Conservation (phyloP, 2,329 filamentous ascomycete species). For the Lachnellula cervina region DNA sequence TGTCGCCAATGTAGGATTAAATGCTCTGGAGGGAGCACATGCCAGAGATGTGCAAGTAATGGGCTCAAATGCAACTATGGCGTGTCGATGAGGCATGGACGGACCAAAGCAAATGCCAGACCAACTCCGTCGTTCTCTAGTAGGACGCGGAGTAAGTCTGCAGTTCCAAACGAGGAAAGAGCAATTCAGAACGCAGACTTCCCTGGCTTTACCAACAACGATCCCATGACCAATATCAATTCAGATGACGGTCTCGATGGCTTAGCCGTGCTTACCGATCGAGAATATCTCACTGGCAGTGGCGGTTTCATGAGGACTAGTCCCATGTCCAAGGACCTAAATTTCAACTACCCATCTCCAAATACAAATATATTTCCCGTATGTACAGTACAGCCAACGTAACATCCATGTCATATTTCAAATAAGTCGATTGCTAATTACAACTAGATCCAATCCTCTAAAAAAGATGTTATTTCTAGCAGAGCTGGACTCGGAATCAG, state of each 20-base stretch:
- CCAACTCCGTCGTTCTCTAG: neutral
- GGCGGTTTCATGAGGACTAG: neutral
- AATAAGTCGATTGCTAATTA: no score
- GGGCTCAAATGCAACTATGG: neutral
- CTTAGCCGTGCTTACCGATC: neutral
- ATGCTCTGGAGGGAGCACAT: neutral
- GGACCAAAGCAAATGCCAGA: neutral
- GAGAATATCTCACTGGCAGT: neutral
- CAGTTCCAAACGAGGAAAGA: neutral
- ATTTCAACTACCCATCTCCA: neutral
- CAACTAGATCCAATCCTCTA: neutral
- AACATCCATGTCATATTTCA: no score
- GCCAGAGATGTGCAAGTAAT: neutral
- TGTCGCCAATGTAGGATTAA: conserved; percentile 1
- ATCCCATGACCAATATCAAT: neutral
- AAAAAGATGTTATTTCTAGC: neutral
- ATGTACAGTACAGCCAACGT: neutral
- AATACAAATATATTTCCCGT: neutral
- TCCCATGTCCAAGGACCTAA: neutral
- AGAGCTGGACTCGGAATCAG: neutral
- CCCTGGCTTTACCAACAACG: no score
- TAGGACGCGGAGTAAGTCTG: no score
- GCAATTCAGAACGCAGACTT: no score
- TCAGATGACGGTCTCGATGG: neutral
- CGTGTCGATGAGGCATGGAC: neutral